Conservation (phyloP, 768 basidiomycete species). For the Trametes villosa region DNA sequence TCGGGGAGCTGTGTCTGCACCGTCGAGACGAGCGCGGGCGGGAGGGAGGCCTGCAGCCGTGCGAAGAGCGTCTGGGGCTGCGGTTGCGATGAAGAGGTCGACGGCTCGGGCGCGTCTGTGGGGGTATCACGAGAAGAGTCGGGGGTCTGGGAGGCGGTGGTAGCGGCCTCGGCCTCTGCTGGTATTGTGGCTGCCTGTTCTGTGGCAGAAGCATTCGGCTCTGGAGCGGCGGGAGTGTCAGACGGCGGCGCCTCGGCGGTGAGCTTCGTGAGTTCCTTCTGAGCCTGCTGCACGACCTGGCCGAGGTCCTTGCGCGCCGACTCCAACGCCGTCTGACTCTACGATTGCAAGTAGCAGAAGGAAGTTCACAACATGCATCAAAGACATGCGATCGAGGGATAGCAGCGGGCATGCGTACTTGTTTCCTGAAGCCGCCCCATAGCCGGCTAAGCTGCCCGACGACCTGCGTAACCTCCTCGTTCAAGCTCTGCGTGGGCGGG, state of each 20-base stretch:
- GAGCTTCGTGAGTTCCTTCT: slow-evolving; percentile 72
- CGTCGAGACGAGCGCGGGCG: slow-evolving; percentile 71
- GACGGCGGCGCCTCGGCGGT: slow-evolving; percentile 41
- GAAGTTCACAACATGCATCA: background rate
- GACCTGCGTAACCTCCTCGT: slow-evolving; percentile 89
- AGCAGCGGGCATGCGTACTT: slow-evolving; percentile 52
- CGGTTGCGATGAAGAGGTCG: background rate
- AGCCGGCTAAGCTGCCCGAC: slow-evolving; percentile 84
- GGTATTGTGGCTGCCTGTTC: slow-evolving; percentile 27
- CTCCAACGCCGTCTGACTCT: slow-evolving; percentile 75
- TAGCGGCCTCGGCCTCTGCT: slow-evolving; percentile 29
- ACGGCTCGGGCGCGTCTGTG: slow-evolving; percentile 3
- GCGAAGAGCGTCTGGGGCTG: slow-evolving; percentile 57
- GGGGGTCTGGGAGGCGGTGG: slow-evolving; percentile 6
- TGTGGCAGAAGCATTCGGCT: slow-evolving; percentile 11
- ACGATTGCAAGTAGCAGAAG: background rate
- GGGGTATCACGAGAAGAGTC: slow-evolving; percentile 6
- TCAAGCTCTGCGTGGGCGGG: slow-evolving; percentile 59
- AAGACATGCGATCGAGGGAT: background rate
- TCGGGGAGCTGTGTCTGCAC: slow-evolving; percentile 74
- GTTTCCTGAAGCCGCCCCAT: slow-evolving; percentile 92
- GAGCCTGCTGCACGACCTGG: slow-evolving; percentile 77
- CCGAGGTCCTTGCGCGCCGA: slow-evolving; percentile 74
- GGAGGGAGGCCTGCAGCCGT: slow-evolving; percentile 73
- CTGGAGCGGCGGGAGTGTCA: slow-evolving; percentile 18